Base-by-base conservation (phyloP, 2,329 filamentous ascomycete species). In the Periconia digitata region DNA sequence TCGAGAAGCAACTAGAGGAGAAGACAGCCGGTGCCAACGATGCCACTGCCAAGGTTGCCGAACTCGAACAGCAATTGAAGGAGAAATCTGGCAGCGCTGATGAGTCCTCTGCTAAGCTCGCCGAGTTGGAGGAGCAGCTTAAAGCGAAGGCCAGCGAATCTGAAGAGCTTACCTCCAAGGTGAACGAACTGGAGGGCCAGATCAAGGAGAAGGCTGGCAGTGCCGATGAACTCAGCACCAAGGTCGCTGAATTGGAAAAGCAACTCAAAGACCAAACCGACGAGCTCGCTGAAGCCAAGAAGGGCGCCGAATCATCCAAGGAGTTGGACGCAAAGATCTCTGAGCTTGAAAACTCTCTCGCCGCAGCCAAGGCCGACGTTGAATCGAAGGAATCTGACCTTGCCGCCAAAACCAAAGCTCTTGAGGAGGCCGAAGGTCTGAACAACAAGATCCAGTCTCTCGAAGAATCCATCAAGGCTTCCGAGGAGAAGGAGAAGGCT, bases 361-460 rank as follows among this genome's bases (percentile, higher is more conserved):
- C 46, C 23, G 23, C 40, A 12, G 43, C 48, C 6, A 54, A 50
- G 44, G 40, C 47, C 10, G 49, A 55, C 36, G 18, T 49, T 15
- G 42, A 50, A 20, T 48, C 50, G 7, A 49, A 55, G 22, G 45
- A 54, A n/a, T 22, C 40, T n/a, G 49, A 53, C 43, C 39, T 52
- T 16, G 39, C 47, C 17, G 23, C 16, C 27, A 44, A 50, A 18
- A 43, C 39, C n/a, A 41, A 50, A 22, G 46, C 50, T 12, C 43
- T 27, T 12, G 32, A 42, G 12, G 36, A 34, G 21, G 40, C 48
- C 15, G 96, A 92, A 32, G 38, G 42, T 20, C 62, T 96, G 7
- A 47, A 50, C 10, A 50, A 56, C 12, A 66, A 63, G 58, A 57
- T 67, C 37, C 46, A 59, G 3, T 59, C 62, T 35, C 51, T 67